phyloP scores from a whole-genome alignment of 2,329 filamentous ascomycete species.

The Phyllosticta citriasiana region DNA sequence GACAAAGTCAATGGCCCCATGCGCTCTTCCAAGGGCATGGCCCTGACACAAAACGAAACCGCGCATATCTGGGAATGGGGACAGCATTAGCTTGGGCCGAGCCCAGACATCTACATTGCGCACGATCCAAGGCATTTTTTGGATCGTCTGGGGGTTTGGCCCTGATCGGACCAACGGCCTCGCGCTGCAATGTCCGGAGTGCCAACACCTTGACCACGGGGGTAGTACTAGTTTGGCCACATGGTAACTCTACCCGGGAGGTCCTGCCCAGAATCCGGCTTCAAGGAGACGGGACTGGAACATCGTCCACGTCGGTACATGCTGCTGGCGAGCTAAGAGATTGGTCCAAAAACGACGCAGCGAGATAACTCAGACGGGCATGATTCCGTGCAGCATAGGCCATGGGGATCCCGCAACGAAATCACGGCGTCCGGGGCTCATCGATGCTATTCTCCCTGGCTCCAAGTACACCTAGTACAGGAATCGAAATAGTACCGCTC shows the following conservation, averaged over 20 bases:
- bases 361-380: not conserved
- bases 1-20: not conserved
- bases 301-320: not conserved
- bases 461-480: not conserved
- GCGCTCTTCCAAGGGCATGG: not conserved
- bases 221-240: not conserved
- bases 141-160: not conserved
- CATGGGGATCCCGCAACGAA: not conserved
- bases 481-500: not conserved
- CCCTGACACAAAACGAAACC: not conserved
- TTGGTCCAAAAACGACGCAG: not conserved
- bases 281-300: not conserved
- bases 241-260: not conserved
- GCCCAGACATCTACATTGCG: not conserved
- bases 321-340: not conserved
- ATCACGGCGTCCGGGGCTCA: not conserved
- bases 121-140: not conserved
- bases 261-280: not conserved
- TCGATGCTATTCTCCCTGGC: not conserved
- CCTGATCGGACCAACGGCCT: not conserved
- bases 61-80: not conserved
- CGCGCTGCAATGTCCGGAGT: not conserved
- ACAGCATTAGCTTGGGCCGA: not conserved
- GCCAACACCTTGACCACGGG: not conserved
- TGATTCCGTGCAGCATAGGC: not conserved